These are phyloP conservation scores for Petunia axillaris DNA, from an alignment of 257 asterid species.

Conservation along the genomic window DNA sequence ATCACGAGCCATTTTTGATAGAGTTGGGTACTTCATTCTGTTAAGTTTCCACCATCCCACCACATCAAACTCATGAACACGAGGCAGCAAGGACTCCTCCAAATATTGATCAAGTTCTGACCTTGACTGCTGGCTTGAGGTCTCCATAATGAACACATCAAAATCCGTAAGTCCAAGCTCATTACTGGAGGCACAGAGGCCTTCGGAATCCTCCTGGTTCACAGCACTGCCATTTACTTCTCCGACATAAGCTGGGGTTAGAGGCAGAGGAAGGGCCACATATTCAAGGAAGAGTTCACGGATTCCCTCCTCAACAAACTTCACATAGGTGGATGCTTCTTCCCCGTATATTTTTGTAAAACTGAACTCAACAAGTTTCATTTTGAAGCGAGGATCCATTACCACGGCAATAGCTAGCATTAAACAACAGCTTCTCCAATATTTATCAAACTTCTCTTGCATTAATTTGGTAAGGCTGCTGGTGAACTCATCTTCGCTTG, in stretches of 20 bases:
- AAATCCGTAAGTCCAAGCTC: conserved; percentile 73
- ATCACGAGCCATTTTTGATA: conserved; percentile 93
- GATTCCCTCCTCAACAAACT: conserved; percentile 74
- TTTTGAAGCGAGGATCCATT: conserved; percentile 95
- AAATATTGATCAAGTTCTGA: conserved; percentile 90
- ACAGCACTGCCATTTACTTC: conserved; percentile 51
- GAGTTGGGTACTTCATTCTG: conserved; percentile 81
- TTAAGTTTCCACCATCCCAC: conserved; percentile 94
- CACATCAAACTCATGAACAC: conserved; percentile 90
- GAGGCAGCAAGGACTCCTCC: conserved; percentile 89
- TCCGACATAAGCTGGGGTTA: conserved; percentile 57
- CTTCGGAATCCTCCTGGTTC: conserved; percentile 54
- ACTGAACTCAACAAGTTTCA: conserved; percentile 90
- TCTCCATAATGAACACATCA: conserved; percentile 77
- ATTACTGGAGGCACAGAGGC: conserved; percentile 48
- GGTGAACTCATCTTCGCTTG: conserved; percentile 65
- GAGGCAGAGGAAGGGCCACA: conserved; percentile 62
- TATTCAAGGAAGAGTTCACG: conserved; percentile 88
- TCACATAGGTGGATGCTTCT: conserved; percentile 62
- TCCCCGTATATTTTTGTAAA: conserved; percentile 82
- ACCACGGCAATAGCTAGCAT: conserved; percentile 88
- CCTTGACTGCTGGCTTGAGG: conserved; percentile 69
- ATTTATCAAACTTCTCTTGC: conserved; percentile 77
- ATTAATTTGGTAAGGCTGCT: conserved; percentile 61
- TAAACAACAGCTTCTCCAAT: conserved; percentile 83